These are phyloP conservation scores for Alternaria incomplexa DNA, from an alignment of 2,329 filamentous ascomycete genomes.

Conservation along the genomic window DNA sequence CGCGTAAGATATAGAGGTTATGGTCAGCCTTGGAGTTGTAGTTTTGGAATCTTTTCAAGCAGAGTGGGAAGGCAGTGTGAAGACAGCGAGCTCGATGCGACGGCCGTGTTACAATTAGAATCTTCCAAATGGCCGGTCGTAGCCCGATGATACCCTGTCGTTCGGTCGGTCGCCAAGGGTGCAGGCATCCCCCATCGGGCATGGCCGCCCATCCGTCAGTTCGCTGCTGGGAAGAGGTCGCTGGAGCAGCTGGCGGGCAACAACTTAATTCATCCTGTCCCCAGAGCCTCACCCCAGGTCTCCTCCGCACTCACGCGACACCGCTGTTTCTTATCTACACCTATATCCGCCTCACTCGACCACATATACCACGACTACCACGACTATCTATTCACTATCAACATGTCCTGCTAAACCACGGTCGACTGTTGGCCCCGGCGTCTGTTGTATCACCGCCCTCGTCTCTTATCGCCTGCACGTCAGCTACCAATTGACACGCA, in stretches of 20 bases:
- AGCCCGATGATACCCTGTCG: conserved; percentile 12
- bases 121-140: conserved; percentile 12
- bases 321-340: conserved; percentile 1
- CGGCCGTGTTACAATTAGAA: conserved; percentile 6
- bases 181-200: conserved; percentile 15
- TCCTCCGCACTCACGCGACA: conserved; percentile 15
- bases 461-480: conserved; percentile 44
- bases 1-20: not conserved
- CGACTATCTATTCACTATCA: conserved; percentile 3
- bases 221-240: conserved; percentile 18
- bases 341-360: not conserved
- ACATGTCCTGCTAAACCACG: conserved; percentile 30
- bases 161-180: conserved; percentile 8
- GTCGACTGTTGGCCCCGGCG: conserved; percentile 30
- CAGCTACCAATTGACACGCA: conserved; percentile 41
- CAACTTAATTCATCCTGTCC: conserved; percentile 21
- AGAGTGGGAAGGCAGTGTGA: not conserved
- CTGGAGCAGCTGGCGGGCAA: conserved; percentile 10
- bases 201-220: conserved; percentile 10
- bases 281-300: conserved; percentile 22
- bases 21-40: not conserved
- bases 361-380: not conserved
- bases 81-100: not conserved
- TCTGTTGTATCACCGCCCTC: conserved; percentile 40
- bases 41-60: not conserved